Base-by-base conservation (phyloP, 1,284 basidiomycete genomes). In the Vanrija pseudolonga region DNA sequence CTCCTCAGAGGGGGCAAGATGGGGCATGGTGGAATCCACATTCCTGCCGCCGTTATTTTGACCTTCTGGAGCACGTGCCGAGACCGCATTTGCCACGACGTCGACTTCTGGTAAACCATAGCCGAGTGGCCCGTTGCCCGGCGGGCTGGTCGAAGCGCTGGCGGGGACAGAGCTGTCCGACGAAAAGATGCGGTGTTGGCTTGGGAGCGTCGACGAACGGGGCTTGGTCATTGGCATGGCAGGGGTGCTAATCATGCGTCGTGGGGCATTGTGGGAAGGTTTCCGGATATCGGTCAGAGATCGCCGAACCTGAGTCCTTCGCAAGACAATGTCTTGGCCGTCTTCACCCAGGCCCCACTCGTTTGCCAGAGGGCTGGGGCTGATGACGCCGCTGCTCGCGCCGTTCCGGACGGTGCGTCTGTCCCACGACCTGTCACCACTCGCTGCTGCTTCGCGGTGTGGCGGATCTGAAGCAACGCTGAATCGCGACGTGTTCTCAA, bases 351-450 rank as follows among this genome's bases (percentile, higher is more conserved):
- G 40, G 0, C 61, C 65, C 69, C 70, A 72, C 41, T 72, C 71
- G 26, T 69, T 69, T 0, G 70, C 68, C 4, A 76, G 59, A 14
- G 73, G 73, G 45, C 67, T 71, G 12, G 73, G 72, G 12, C 63
- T 65, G 18, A 73, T 66, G 19, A 73, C 72, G 32, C 66, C 70
- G 44, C 63, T 65, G 17, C 61, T 65, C n/a, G n/a, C n/a, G 42
- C 45, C 49, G 61, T 69, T 47, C 65, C 55, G 23, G 60, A 53
- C 17, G 60, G 51, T 28, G 41, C 56, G 50, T 26, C 55, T 48
- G 6, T 55, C 51, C 57, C 53, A 53, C 11, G 38, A 22, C 3
- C 53, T 50, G 6, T 53, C 55, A 11, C 39, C 37, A 50, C 37
- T 40, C 22, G 18, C 26, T 15, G n/a, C n/a, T n/a, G 26, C 32